Evolutionary conservation across 352 stramenopile species (phyloP).

Genomic region (Pythium plurisporium): DNA sequence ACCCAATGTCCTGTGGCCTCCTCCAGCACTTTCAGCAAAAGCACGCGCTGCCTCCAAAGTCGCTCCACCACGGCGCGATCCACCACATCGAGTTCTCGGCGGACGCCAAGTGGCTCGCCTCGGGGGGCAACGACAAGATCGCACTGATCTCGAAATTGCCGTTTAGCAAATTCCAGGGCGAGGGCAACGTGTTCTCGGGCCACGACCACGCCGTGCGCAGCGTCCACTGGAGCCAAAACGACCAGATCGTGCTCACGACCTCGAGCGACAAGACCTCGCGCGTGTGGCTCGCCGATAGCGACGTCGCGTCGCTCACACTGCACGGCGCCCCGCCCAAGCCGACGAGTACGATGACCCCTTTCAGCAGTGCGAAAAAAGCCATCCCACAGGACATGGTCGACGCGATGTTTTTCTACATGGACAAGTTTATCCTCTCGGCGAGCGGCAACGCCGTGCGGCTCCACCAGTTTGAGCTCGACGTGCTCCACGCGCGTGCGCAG

Average conservation of each 20-base stretch:
- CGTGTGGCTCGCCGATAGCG: conserved; percentile 60
- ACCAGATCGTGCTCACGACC: conserved; percentile 62
- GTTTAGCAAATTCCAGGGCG: conserved; percentile 62
- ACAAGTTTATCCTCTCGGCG: conserved; percentile 79
- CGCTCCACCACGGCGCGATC: conserved; percentile 65
- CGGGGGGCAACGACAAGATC: conserved; percentile 55
- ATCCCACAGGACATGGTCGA: conserved; percentile 56
- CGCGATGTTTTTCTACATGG: conserved; percentile 84
- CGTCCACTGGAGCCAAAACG: conserved; percentile 76
- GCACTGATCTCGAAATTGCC: conserved; percentile 64
- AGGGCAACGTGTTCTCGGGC: conserved; percentile 62
- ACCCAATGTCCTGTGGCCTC: conserved; percentile 52
- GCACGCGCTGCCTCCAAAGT: conserved; percentile 42
- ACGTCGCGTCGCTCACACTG: conserved; percentile 55
- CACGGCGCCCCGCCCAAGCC: conserved; percentile 37
- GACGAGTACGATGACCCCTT: conserved; percentile 19
- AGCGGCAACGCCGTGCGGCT: conserved; percentile 59
- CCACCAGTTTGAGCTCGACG: conserved; percentile 73
- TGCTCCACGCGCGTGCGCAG: conserved; percentile 40
- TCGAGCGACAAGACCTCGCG: conserved; percentile 64
- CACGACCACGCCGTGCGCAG: conserved; percentile 59
- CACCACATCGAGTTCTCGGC: conserved; percentile 70
- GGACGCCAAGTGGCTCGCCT: conserved; percentile 73
- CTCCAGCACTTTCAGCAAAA: conserved; percentile 60
- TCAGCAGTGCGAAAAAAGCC: conserved; percentile 44